These are phyloP conservation scores for Fraxinus floribunda DNA, from an alignment of 305 asterid species.

Conservation along the genomic window DNA sequence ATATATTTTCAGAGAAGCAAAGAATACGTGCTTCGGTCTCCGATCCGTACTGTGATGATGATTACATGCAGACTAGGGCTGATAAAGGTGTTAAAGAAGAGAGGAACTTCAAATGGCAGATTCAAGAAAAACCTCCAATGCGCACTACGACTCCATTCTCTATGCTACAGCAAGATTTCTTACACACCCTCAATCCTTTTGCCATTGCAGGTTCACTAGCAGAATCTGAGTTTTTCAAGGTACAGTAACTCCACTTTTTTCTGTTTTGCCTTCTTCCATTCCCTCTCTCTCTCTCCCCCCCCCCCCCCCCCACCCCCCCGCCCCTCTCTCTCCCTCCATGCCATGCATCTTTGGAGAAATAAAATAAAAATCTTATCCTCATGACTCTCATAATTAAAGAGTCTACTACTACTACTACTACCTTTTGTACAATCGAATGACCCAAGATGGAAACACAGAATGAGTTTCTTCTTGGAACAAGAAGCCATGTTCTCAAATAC, in stretches of 20 bases:
- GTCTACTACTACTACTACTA: not conserved
- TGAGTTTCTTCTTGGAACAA: not conserved
- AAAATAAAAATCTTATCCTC: not conserved
- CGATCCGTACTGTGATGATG: slow-evolving; percentile 46
- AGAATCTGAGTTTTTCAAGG: slow-evolving; percentile 48
- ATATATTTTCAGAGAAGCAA: slow-evolving; percentile 29
- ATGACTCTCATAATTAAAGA: not conserved
- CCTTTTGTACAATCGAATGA: not conserved
- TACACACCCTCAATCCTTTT: slow-evolving; percentile 24
- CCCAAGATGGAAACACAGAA: not conserved
- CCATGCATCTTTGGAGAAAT: slow-evolving; percentile 12
- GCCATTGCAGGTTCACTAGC: slow-evolving; percentile 24
- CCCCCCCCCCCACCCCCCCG: not conserved
- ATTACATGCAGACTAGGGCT: slow-evolving; percentile 39
- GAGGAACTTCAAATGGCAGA: slow-evolving; percentile 28
- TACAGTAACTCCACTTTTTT: not conserved
- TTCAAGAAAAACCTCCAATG: slow-evolving; percentile 23
- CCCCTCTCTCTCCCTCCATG: not conserved
- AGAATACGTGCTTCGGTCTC: slow-evolving; percentile 32
- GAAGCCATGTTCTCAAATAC: not conserved
- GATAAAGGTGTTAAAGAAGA: slow-evolving; percentile 23
- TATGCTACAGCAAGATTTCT: slow-evolving; percentile 4
- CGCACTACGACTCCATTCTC: not conserved
- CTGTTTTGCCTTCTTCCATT: not conserved
- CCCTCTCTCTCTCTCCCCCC: not conserved